phyloP scores from a whole-genome alignment of 208 protist genomes.

The Acanthamoeba healyi region DNA sequence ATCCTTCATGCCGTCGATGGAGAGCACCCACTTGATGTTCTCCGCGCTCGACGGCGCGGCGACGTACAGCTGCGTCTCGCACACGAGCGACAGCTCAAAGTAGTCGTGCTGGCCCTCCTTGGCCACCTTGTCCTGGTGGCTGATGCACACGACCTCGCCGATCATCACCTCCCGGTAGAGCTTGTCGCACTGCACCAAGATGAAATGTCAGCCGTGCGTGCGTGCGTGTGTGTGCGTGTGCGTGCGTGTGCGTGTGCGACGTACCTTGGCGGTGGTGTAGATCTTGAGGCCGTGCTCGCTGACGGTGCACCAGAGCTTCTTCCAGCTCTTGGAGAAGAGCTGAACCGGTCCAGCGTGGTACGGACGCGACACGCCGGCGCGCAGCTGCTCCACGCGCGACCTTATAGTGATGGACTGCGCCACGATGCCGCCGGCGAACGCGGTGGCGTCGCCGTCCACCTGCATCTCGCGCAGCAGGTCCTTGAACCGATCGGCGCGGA shows the following conservation, averaged over 20 bases:
- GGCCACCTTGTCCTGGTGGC: background rate
- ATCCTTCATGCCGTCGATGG: slow-evolving; percentile 71
- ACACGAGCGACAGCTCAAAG: slow-evolving; percentile 3
- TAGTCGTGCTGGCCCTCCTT: slow-evolving; percentile 48
- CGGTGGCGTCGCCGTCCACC: background rate
- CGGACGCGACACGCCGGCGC: background rate
- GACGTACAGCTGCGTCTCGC: slow-evolving; percentile 24
- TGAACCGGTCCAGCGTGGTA: slow-evolving; percentile 7
- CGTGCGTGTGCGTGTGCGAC: background rate
- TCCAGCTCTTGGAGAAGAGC: slow-evolving; percentile 35
- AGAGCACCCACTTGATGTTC: slow-evolving; percentile 19
- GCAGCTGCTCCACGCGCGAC: slow-evolving; percentile 44
- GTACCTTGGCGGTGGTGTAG: slow-evolving; percentile 18
- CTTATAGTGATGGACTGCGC: background rate
- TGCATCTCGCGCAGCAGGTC: slow-evolving; percentile 41
- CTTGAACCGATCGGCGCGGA: background rate
- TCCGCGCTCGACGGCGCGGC: background rate
- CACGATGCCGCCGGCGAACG: background rate
- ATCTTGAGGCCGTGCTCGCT: background rate
- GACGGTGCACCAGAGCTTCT: slow-evolving; percentile 37
- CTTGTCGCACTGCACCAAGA: background rate
- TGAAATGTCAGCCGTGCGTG: background rate
- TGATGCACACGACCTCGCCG: slow-evolving; percentile 16
- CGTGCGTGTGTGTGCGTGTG: background rate
- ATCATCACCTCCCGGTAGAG: background rate